Evolutionary conservation across 768 basidiomycete genomes (phyloP), one percentile per base, ranked within the genome.

Genomic region (Auricularia sp.): DNA sequence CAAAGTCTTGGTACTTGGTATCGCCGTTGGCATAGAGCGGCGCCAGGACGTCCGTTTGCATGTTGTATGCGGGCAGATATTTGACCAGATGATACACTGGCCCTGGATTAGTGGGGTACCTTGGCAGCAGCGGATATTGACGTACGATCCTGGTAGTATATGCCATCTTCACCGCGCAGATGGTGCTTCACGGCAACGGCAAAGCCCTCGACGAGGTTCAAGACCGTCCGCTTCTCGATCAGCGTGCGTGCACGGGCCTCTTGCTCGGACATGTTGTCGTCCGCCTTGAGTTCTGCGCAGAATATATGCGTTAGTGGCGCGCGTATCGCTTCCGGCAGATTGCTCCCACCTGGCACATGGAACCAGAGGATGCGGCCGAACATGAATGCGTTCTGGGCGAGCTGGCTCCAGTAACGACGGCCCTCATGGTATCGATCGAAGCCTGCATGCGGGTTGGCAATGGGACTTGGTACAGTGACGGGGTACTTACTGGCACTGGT

Each of bases 131-230:
- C 11, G 23, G 56, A 7, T 3, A 33, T 10, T 29, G 56, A 59
- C 56, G 23, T 34, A 59, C 56, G 63, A 29, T 64, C 63, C 23
- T 59, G 60, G 54, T 64, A 64, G 43, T 64, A 60, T 21, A 44
- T 23, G 47, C 36, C 47, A 14, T 56, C 36, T 36, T 64, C 63
- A 14, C 63, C 63, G 54, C 63, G 51, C n/a, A 64, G 23, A 61
- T 64, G 58, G 43, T 64, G 63, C 56, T 64, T 64, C 29, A 64
- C 33, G 14, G 63, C 63, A 10, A 64, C 63, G 18, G 63, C 63
- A 64, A 64, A 64, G 16, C n/a, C 63, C 34, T 64, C 63, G 12
- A 64, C 35, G 35, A 64, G 63, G 58, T 64, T 64, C 8, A 64
- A 10, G 18, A 61, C 63, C 10, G 63, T 64, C 10, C 58, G 44